phyloP scores from a whole-genome alignment of 2,329 filamentous ascomycete species.

The Annulohypoxylon truncatum region DNA sequence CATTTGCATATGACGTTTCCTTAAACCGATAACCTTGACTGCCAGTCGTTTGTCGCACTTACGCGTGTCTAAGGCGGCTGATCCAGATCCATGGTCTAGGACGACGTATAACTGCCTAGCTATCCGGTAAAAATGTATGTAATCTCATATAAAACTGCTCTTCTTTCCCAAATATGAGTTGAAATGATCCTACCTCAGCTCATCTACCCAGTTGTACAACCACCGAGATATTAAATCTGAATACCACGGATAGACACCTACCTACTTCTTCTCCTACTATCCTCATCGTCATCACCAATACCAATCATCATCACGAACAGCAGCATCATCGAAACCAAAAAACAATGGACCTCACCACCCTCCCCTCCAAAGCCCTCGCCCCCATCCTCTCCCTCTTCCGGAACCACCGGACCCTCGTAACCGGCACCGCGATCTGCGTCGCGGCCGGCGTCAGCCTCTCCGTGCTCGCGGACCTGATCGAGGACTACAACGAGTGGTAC shows the following conservation, averaged over 20 bases:
- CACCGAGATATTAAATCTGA: background rate
- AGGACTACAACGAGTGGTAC: slow-evolving; percentile 54
- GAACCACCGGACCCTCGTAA: slow-evolving; percentile 16
- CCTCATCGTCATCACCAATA: background rate
- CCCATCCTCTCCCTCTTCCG: slow-evolving; percentile 7
- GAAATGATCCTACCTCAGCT: slow-evolving; percentile 2
- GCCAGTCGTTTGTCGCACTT: background rate
- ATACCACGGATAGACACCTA: background rate
- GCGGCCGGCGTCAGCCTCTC: slow-evolving; percentile 24
- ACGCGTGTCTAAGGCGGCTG: background rate
- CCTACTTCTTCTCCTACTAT: background rate
- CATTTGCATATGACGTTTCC: slow-evolving; percentile 1
- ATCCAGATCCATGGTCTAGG: background rate
- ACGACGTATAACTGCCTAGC: background rate
- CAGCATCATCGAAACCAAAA: background rate
- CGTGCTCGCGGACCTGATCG: slow-evolving; percentile 38
- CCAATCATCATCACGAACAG: background rate
- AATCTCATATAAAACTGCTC: background rate
- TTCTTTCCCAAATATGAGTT: background rate
- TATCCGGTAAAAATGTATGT: background rate
- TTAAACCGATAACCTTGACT: background rate
- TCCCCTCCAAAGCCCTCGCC: background rate
- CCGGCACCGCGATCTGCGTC: slow-evolving; percentile 3
- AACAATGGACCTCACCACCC: slow-evolving; percentile 23
- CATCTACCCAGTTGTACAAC: background rate